Conservation (phyloP, 2,329 filamentous ascomycete species). For the Arthroderma sp. region DNA sequence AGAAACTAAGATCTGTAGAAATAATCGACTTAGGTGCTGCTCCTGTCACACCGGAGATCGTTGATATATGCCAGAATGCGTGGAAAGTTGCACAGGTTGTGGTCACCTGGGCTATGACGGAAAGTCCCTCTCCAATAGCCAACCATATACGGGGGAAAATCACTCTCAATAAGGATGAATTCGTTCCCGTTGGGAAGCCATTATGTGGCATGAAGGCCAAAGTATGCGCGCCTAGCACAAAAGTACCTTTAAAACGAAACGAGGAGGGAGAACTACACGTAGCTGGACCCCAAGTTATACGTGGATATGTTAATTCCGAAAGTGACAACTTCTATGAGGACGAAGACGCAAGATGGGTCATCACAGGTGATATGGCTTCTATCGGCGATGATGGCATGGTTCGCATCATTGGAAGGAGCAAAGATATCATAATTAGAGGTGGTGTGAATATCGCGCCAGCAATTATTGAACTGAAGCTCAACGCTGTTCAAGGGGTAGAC, state of each 20-base stretch:
- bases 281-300: conserved; percentile 25
- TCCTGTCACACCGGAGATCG: too few relatives aligned
- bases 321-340: conserved; percentile 26
- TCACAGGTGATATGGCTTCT: conserved; percentile 30
- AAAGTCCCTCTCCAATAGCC: too few relatives aligned
- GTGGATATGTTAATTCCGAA: conserved; percentile 20
- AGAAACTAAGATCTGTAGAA: too few relatives aligned
- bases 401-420: conserved; percentile 31
- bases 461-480: conserved; percentile 19
- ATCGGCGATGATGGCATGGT: conserved; percentile 28
- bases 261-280: conserved; percentile 31
- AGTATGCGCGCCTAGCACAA: conserved; percentile 24
- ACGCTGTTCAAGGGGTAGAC: too few relatives aligned
- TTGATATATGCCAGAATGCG: too few relatives aligned
- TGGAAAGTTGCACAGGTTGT: too few relatives aligned
- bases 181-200: too few relatives aligned
- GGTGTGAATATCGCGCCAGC: conserved; percentile 34
- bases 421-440: conserved; percentile 35
- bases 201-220: conserved; percentile 28
- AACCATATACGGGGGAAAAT: too few relatives aligned
- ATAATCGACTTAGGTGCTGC: too few relatives aligned
- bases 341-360: conserved; percentile 23
- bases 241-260: conserved; percentile 17
- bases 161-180: too few relatives aligned
- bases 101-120: too few relatives aligned